Conservation (phyloP, 768 basidiomycete species). For the Tricholoma saponaceum region DNA sequence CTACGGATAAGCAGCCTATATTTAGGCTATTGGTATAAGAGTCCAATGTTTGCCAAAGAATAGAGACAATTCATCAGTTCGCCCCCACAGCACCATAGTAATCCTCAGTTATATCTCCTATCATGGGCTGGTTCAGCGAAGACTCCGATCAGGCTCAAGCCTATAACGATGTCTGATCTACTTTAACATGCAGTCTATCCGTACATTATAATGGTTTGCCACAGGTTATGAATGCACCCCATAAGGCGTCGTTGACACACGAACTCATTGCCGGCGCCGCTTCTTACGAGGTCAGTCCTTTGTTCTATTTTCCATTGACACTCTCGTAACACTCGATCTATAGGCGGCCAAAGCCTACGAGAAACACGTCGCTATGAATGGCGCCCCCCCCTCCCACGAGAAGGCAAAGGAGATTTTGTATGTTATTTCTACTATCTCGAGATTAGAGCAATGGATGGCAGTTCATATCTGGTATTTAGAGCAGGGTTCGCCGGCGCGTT, state of each 20-base stretch:
- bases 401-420: constrained; percentile 56
- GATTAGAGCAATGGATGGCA: too few species aligned
- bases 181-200: not conserved
- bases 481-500: constrained; percentile 53
- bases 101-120: constrained; percentile 11
- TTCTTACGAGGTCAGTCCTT: constrained; percentile 47
- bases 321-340: not conserved
- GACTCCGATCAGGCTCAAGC: constrained; percentile 38
- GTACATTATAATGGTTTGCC: not conserved
- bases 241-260: constrained; percentile 58
- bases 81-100: not conserved
- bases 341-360: constrained; percentile 66
- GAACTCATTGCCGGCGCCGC: constrained; percentile 68
- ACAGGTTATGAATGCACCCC: constrained; percentile 46
- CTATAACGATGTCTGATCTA: constrained; percentile 33
- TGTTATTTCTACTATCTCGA: constrained; percentile 4
- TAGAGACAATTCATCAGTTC: not conserved
- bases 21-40: not conserved
- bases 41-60: too few species aligned
- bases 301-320: not conserved
- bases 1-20: not conserved
- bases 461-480: constrained; percentile 16
- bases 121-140: constrained; percentile 40
- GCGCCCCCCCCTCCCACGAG: constrained; percentile 44
- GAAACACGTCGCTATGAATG: constrained; percentile 45